Conservation (phyloP, 1,139 yeast species). For the Saccharomyces hybrid region DNA sequence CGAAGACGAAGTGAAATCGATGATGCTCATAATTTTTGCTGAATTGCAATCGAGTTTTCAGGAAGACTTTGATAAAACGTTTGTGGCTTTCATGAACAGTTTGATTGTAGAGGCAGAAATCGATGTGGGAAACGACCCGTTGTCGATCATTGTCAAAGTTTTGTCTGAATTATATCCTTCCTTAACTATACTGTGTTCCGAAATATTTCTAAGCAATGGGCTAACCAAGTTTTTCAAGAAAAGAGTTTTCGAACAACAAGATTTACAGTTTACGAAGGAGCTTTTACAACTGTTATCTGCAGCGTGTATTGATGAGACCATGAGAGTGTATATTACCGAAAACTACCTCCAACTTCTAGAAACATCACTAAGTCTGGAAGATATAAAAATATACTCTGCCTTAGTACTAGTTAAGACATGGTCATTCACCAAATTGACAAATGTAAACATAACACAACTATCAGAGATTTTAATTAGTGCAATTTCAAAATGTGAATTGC, state of each 20-base stretch:
- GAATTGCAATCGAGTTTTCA: constrained; percentile 14
- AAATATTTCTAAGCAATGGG: constrained; percentile 20
- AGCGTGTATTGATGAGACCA: constrained; percentile 30
- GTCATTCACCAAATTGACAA: constrained; percentile 27
- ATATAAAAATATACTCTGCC: constrained; percentile 19
- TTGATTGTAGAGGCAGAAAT: constrained; percentile 25
- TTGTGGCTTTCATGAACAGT: constrained; percentile 17
- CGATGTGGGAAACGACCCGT: constrained; percentile 21
- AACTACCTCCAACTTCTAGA: constrained; percentile 22
- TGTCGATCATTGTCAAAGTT: constrained; percentile 18
- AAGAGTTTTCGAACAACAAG: constrained; percentile 12
- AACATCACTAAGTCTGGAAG: constrained; percentile 14
- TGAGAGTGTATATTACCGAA: constrained; percentile 25
- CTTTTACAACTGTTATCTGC: constrained; percentile 21
- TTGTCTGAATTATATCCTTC: constrained; percentile 27
- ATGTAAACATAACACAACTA: constrained; percentile 16
- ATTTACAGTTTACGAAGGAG: constrained; percentile 13
- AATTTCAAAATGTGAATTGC: constrained; percentile 1
- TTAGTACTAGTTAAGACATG: constrained; percentile 30
- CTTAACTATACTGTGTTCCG: constrained; percentile 24
- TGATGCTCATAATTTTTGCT: constrained; percentile 21
- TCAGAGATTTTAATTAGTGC: constrained; percentile 14
- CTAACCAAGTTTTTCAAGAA: constrained; percentile 19
- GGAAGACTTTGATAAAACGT: constrained; percentile 14
- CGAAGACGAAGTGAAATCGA: constrained; percentile 18